Conservation (phyloP, 208 protist genomes). For the Acanthamoeba castellanii region DNA sequence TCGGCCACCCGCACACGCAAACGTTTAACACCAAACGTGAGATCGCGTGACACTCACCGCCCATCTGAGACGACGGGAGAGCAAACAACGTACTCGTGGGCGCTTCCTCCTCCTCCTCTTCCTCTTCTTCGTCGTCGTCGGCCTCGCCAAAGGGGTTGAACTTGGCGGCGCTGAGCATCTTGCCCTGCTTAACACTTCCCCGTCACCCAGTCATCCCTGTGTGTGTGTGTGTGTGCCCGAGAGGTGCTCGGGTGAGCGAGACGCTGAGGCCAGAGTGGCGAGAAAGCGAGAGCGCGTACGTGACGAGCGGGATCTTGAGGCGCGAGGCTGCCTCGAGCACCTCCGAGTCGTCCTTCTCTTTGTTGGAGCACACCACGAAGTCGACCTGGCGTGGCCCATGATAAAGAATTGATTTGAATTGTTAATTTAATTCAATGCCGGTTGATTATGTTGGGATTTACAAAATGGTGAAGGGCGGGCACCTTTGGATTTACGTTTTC, state of each 20-base stretch:
- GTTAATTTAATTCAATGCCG: background rate
- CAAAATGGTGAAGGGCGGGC: background rate
- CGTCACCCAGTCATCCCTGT: conserved; percentile 36
- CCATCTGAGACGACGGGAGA: too few relatives aligned
- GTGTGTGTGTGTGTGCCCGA: background rate
- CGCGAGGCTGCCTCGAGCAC: background rate
- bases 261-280: background rate
- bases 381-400: conserved; percentile 31
- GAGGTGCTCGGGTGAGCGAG: background rate
- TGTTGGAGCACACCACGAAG: conserved; percentile 57
- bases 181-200: conserved; percentile 25
- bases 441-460: too few relatives aligned
- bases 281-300: background rate
- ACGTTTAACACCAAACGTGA: background rate
- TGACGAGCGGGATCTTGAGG: conserved; percentile 2
- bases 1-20: background rate
- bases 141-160: conserved; percentile 55
- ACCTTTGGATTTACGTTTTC: conserved; percentile 64
- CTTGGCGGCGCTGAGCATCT: background rate
- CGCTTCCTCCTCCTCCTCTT: conserved; percentile 32
- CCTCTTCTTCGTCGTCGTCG: conserved; percentile 14
- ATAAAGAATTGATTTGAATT: background rate
- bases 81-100: background rate
- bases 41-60: too few relatives aligned
- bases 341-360: conserved; percentile 65